Evolutionary conservation across 2,329 filamentous ascomycete species (phyloP).

Genomic region (Hymenoscyphus albidus): DNA sequence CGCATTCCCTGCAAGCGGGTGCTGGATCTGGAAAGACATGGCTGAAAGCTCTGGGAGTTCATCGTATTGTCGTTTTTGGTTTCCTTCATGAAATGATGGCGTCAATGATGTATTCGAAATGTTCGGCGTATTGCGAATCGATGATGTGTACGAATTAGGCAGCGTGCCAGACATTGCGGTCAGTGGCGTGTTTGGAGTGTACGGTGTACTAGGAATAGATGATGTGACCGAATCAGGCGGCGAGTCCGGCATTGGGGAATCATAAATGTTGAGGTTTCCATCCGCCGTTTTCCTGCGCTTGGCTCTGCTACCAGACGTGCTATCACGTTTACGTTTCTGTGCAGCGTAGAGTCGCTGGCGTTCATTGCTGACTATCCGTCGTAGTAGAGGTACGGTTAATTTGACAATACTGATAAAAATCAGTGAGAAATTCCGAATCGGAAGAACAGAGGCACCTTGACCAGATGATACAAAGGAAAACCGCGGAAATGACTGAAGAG

Average conservation of each 20-base stretch:
- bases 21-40: not conserved
- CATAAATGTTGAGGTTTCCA: not conserved
- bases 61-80: not conserved
- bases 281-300: not conserved
- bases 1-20: not conserved
- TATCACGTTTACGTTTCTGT: conserved; percentile 22
- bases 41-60: not conserved
- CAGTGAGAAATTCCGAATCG: conserved; percentile 12
- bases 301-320: not conserved
- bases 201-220: no score
- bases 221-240: no score
- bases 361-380: conserved; percentile 36
- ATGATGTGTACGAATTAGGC: not conserved
- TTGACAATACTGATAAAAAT: conserved; percentile 27
- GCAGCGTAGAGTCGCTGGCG: conserved; percentile 32
- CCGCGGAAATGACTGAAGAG: not conserved
- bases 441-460: not conserved
- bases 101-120: not conserved
- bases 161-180: no score
- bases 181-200: not conserved
- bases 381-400: conserved; percentile 31
- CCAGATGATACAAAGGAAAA: not conserved
- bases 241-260: no score
- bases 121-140: not conserved
- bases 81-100: not conserved